phyloP scores from a whole-genome alignment of 805 yeast genomes.

The Cyberlindnera maritima region DNA sequence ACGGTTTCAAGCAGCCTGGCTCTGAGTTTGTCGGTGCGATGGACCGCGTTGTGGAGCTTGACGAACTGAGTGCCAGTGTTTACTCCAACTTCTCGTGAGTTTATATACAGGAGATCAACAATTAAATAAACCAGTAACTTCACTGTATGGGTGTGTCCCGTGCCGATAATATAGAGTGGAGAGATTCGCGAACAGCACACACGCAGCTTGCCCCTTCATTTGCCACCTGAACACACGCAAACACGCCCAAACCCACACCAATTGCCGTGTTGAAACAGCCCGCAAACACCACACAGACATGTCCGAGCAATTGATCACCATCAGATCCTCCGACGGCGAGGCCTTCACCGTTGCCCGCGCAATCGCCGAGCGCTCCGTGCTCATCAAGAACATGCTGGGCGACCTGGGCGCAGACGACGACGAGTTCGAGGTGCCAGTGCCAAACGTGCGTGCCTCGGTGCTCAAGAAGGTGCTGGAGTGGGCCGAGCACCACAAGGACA shows the following conservation, averaged over 20 bases:
- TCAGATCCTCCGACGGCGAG: slow-evolving; percentile 81
- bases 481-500: slow-evolving; percentile 92
- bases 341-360: slow-evolving; percentile 71
- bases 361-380: slow-evolving; percentile 82
- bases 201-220: too few species aligned
- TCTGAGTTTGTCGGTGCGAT: slow-evolving; percentile 43
- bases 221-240: too few species aligned
- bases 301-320: slow-evolving; percentile 39
- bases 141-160: too few species aligned
- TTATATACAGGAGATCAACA: too few species aligned
- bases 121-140: too few species aligned
- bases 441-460: slow-evolving; percentile 84
- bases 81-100: slow-evolving; percentile 64
- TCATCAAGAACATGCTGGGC: slow-evolving; percentile 82
- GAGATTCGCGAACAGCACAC: too few species aligned
- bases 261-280: too few species aligned
- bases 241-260: too few species aligned
- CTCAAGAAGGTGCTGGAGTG: slow-evolving; percentile 90
- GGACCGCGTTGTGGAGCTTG: slow-evolving; percentile 60
- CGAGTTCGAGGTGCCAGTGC: slow-evolving; percentile 80
- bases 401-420: slow-evolving; percentile 66
- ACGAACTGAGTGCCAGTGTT: slow-evolving; percentile 86
- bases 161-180: too few species aligned
- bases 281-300: too few species aligned
- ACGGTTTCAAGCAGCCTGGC: slow-evolving; percentile 40